Evolutionary conservation across 495 filamentous ascomycete genomes (phyloP).

Genomic region (Penicillium roqueforti): DNA sequence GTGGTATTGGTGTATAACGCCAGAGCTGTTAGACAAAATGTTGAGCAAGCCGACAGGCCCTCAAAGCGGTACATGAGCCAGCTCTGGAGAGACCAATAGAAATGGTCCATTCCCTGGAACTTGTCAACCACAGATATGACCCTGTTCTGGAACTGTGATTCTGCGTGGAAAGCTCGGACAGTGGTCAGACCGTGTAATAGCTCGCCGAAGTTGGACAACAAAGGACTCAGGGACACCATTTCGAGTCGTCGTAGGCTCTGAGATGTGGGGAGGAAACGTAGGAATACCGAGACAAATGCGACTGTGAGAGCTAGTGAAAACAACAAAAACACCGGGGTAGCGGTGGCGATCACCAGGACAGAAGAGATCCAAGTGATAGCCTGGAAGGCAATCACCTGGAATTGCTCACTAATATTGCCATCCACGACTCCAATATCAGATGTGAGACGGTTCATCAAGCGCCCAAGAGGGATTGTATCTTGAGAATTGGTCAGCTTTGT

Average conservation of each 20-base stretch:
- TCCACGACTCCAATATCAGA: conserved; percentile 82
- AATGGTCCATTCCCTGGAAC: conserved; percentile 90
- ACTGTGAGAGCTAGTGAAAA: conserved; percentile 61
- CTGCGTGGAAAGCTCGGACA: conserved; percentile 68
- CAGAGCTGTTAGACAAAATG: conserved; percentile 64
- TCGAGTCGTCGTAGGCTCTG: conserved; percentile 77
- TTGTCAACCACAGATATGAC: conserved; percentile 72
- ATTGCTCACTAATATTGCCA: conserved; percentile 67
- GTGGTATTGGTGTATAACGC: conserved; percentile 66
- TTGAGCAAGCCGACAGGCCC: conserved; percentile 62
- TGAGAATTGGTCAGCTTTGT: neutral
- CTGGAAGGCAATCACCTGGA: conserved; percentile 60
- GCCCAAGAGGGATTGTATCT: conserved; percentile 76
- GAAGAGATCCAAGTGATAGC: conserved; percentile 66
- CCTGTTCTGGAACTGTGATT: conserved; percentile 67
- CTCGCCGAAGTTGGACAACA: conserved; percentile 83
- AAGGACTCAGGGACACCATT: conserved; percentile 75
- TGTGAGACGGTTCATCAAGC: conserved; percentile 82
- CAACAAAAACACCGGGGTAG: conserved; percentile 68
- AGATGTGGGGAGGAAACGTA: conserved; percentile 72
- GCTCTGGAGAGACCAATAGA: conserved; percentile 81
- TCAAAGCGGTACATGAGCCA: conserved; percentile 82
- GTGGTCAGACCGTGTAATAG: conserved; percentile 75
- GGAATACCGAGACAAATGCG: conserved; percentile 63
- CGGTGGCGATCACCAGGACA: conserved; percentile 66